A percentile compares a stretch with the other conserved stretches of the same genome.
Evolutionary conservation across 176 grass and related monocot species (phyloP).

Genomic region (Cocos nucifera): DNA sequence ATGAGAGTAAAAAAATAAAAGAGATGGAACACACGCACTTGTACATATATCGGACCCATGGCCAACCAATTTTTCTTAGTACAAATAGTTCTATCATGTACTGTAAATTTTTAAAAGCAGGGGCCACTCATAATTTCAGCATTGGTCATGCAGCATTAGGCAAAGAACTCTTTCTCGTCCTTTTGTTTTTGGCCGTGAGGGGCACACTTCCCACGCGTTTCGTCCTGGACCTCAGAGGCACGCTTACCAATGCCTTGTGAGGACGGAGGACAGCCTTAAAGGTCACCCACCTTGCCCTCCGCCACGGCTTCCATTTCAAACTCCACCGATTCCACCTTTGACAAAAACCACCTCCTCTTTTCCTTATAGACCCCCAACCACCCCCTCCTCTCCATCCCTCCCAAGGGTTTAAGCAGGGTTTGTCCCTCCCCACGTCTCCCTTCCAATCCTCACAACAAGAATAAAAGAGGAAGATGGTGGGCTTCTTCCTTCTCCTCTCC

Average conservation of each 20-base stretch:
- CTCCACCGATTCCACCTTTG: background rate
- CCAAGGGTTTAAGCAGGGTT: constrained; percentile 10
- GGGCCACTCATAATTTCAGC: too few relatives aligned
- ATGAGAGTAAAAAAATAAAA: too few relatives aligned
- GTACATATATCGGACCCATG: too few relatives aligned
- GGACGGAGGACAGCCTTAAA: too few relatives aligned
- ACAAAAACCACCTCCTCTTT: too few relatives aligned
- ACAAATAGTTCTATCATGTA: too few relatives aligned
- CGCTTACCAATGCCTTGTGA: background rate
- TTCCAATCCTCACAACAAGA: background rate
- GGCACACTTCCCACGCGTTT: constrained; percentile 17
- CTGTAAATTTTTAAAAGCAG: too few relatives aligned
- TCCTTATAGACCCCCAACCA: background rate
- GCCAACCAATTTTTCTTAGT: too few relatives aligned
- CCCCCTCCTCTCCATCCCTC: background rate
- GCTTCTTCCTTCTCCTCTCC: constrained; percentile 18
- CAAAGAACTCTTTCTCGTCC: too few relatives aligned
- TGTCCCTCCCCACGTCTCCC: background rate
- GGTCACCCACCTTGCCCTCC: too few relatives aligned
- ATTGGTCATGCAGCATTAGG: too few relatives aligned
- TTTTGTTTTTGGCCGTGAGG: background rate
- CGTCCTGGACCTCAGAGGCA: constrained; percentile 6
- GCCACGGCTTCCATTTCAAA: background rate
- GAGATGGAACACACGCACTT: too few relatives aligned
- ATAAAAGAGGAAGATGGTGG: constrained; percentile 8